Evolutionary conservation across 768 basidiomycete species (phyloP).

Genomic region (Kwoniella dejecticola): DNA sequence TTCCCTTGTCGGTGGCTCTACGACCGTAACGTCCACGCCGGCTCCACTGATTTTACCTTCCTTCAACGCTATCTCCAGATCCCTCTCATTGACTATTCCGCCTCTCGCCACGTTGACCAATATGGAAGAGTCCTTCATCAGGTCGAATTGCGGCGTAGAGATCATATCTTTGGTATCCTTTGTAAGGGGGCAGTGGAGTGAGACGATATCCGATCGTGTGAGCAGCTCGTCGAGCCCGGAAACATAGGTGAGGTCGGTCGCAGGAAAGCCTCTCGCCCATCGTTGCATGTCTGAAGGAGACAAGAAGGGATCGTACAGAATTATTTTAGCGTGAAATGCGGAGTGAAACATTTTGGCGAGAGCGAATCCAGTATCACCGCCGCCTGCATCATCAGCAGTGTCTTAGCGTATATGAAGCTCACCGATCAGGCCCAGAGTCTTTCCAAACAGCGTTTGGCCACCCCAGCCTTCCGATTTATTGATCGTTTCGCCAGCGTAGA

Average conservation of each 20-base stretch:
- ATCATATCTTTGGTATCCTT: slow-evolving; percentile 47
- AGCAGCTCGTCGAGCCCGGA: slow-evolving; percentile 48
- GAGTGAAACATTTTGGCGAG: slow-evolving; percentile 49
- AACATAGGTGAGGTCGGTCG: neutral
- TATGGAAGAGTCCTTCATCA: slow-evolving; percentile 47
- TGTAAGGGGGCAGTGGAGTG: slow-evolving; percentile 54
- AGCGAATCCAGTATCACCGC: slow-evolving; percentile 50
- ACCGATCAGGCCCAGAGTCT: slow-evolving; percentile 54
- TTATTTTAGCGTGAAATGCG: slow-evolving; percentile 46
- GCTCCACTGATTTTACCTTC: slow-evolving; percentile 40
- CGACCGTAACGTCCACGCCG: slow-evolving; percentile 47
- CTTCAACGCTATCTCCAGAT: slow-evolving; percentile 35
- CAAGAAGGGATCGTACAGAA: slow-evolving; percentile 50
- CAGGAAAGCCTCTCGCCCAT: slow-evolving; percentile 28
- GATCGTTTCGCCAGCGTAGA: slow-evolving; percentile 18
- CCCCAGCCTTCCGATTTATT: slow-evolving; percentile 23
- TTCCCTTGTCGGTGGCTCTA: slow-evolving; percentile 42
- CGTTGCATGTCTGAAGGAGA: slow-evolving; percentile 26
- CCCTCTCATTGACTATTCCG: slow-evolving; percentile 49
- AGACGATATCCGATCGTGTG: slow-evolving; percentile 47
- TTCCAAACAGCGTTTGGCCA: slow-evolving; percentile 39
- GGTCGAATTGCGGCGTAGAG: slow-evolving; percentile 35
- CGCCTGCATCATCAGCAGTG: slow-evolving; percentile 9
- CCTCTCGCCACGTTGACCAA: slow-evolving; percentile 56
- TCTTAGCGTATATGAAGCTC: slow-evolving; percentile 21